phyloP scores from a whole-genome alignment of 2,329 filamentous ascomycete species.

The Phaeosphaeriaceae sp. region DNA sequence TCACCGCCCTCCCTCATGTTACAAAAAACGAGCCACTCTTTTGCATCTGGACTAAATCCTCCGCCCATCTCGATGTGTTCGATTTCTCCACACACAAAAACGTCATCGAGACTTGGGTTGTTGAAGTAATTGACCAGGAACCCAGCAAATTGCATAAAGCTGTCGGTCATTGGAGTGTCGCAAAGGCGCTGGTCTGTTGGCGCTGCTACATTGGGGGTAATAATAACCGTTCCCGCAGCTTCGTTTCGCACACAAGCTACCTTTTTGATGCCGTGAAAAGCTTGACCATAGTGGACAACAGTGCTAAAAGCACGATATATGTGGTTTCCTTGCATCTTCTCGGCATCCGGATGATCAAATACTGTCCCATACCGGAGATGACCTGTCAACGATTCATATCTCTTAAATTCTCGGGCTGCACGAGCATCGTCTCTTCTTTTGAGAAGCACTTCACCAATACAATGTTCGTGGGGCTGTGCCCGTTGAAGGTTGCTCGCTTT shows the following conservation, averaged over 20 bases:
- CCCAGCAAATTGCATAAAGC: too few species aligned
- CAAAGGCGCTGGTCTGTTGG: too few species aligned
- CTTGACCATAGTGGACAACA: constrained; percentile 44
- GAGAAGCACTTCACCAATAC: too few species aligned
- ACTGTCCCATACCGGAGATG: constrained; percentile 26
- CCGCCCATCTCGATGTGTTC: constrained; percentile 21
- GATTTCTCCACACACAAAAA: constrained; percentile 29
- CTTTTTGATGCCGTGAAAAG: constrained; percentile 38
- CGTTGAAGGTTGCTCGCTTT: too few species aligned
- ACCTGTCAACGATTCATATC: constrained; percentile 6
- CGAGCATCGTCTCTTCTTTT: background rate
- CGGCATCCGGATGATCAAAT: constrained; percentile 28
- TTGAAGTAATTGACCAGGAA: constrained; percentile 31
- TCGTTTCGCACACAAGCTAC: background rate
- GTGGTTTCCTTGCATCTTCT: constrained; percentile 41
- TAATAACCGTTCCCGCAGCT: too few species aligned
- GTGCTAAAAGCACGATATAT: constrained; percentile 49
- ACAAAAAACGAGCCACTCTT: constrained; percentile 16
- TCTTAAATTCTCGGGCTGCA: background rate
- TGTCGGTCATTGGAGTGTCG: too few species aligned
- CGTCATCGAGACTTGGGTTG: constrained; percentile 20
- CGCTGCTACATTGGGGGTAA: too few species aligned
- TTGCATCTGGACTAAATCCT: constrained; percentile 13
- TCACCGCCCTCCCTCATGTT: constrained; percentile 9
- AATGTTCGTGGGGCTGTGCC: too few species aligned